These are phyloP conservation scores for Ophiostoma sp. DNA, from an alignment of 2,329 filamentous ascomycete species.

Conservation along the genomic window DNA sequence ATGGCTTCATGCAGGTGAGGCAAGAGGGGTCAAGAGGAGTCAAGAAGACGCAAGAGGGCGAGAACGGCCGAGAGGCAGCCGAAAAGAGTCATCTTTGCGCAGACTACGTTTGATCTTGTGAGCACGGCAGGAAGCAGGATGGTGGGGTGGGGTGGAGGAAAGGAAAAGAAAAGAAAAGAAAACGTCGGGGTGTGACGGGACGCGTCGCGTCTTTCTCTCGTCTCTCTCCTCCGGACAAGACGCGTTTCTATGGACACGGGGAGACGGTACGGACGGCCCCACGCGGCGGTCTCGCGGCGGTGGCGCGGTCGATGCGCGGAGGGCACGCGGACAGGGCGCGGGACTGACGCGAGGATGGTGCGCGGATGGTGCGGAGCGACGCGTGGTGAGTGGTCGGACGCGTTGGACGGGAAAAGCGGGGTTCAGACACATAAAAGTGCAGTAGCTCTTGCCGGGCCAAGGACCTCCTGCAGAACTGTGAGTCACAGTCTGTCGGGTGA, in stretches of 20 bases:
- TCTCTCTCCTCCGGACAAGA: background rate
- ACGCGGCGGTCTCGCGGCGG: conserved; percentile 22
- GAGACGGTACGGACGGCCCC: conserved; percentile 12
- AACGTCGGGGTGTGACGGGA: background rate
- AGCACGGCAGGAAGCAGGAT: background rate
- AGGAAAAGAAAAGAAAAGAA: too few species aligned
- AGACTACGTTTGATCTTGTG: background rate
- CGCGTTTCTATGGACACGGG: conserved; percentile 6
- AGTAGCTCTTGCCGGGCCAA: conserved; percentile 12
- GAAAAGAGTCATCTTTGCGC: conserved; percentile 18
- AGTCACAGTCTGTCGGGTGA: conserved; percentile 1
- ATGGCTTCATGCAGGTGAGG: background rate
- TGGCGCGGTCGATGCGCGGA: conserved; percentile 21
- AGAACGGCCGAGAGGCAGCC: background rate
- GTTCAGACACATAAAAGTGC: background rate
- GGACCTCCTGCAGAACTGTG: conserved; percentile 15
- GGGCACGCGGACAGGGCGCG: conserved; percentile 23
- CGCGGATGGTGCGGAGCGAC: background rate
- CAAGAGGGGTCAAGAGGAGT: background rate
- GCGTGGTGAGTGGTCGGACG: conserved; percentile 24
- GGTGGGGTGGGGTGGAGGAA: background rate
- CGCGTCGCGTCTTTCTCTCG: conserved; percentile 7
- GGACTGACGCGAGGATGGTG: conserved; percentile 17
- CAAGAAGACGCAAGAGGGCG: background rate
- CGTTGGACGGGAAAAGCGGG: conserved; percentile 13